A percentile compares a stretch with the other conserved stretches of the same genome.
These are phyloP conservation scores for Raffaelea deltoideospora DNA, from an alignment of 2,329 filamentous ascomycete genomes.

Conservation along the genomic window DNA sequence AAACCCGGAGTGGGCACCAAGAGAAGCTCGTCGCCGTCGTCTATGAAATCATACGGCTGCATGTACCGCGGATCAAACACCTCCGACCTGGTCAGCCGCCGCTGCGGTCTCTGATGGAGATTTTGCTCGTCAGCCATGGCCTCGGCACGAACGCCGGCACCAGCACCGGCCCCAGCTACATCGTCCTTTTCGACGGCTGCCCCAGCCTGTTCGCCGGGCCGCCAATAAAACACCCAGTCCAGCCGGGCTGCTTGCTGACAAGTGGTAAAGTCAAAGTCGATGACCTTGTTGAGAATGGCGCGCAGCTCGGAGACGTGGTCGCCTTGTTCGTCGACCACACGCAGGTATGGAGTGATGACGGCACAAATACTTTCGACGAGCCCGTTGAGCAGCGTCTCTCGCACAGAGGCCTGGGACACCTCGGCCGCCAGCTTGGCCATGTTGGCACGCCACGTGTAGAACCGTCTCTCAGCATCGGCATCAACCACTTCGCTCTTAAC, in stretches of 20 bases:
- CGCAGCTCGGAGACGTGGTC: constrained; percentile 1
- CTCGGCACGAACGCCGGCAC: too few relatives aligned
- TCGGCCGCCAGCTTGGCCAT: constrained; percentile 3
- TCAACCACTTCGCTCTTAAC: not conserved
- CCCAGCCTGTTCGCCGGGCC: constrained; percentile 1
- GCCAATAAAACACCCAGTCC: constrained; percentile 3
- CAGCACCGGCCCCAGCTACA: too few relatives aligned
- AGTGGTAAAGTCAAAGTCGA: constrained; percentile 4
- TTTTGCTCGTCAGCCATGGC: too few relatives aligned
- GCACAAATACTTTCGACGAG: constrained; percentile 3
- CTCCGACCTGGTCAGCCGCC: not conserved
- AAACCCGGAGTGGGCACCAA: constrained; percentile 1
- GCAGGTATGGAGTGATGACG: constrained; percentile 1
- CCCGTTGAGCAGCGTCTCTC: constrained; percentile 1
- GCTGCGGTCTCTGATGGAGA: too few relatives aligned
- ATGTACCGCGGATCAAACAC: constrained; percentile 1
- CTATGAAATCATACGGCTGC: not conserved
- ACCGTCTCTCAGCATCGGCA: constrained; percentile 4
- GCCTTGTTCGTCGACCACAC: not conserved
- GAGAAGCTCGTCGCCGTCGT: constrained; percentile 1
- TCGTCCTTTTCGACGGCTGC: too few relatives aligned
- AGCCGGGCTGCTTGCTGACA: constrained; percentile 4
- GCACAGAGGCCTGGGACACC: not conserved
- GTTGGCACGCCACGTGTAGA: constrained; percentile 5
- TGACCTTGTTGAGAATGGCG: constrained; percentile 5